Evolutionary conservation across 306 rosid species (phyloP).

Genomic region (Fragaria iinumae): DNA sequence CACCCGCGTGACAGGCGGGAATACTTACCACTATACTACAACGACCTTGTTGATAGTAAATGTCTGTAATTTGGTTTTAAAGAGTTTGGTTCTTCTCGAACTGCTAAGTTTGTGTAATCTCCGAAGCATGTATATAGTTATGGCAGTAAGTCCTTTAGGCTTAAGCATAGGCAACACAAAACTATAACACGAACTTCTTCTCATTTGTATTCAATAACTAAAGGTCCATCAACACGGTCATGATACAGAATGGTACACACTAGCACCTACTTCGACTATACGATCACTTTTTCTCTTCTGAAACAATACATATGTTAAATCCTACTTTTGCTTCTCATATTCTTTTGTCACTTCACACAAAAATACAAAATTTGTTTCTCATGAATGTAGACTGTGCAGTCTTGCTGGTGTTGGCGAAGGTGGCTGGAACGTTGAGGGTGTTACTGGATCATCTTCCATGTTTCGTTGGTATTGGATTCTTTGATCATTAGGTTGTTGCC

Average conservation of each 20-base stretch:
- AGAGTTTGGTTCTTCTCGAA: too few species aligned
- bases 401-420: constrained; percentile 19
- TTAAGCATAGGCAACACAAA: not conserved
- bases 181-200: not conserved
- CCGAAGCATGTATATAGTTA: not conserved
- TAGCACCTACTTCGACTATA: not conserved
- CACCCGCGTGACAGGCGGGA: too few species aligned
- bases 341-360: not conserved
- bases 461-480: constrained; percentile 24
- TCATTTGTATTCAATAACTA: not conserved
- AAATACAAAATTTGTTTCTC: not conserved
- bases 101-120: too few species aligned
- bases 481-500: constrained; percentile 24
- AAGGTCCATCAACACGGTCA: not conserved
- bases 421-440: constrained; percentile 3
- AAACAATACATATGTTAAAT: not conserved
- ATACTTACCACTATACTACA: constrained; percentile 28
- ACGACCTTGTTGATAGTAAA: not conserved
- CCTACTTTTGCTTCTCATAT: not conserved
- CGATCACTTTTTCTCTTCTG: constrained; percentile 2
- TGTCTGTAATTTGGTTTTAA: too few species aligned
- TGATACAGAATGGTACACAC: not conserved
- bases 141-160: not conserved
- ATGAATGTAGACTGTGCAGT: constrained; percentile 27
- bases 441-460: constrained; percentile 18